Evolutionary conservation across 139 green algal species (phyloP).

Genomic region (Closterium sp.): DNA sequence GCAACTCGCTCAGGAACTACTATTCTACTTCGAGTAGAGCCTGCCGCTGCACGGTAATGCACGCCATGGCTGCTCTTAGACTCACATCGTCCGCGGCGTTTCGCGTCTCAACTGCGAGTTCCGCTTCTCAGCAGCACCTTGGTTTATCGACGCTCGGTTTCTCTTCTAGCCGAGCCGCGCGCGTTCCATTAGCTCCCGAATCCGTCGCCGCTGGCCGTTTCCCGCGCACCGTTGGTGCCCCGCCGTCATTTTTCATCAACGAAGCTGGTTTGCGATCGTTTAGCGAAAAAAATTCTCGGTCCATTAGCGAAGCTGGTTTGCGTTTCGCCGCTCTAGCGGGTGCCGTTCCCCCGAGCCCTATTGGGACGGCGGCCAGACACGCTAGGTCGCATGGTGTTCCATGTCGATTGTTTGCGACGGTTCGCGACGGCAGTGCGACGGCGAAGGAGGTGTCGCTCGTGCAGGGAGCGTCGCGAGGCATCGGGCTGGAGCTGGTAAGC

Average conservation of each 20-base stretch:
- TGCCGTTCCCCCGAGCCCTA: not conserved
- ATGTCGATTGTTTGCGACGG: not conserved
- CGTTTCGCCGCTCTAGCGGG: not conserved
- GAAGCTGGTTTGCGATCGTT: too few relatives aligned
- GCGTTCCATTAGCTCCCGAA: not conserved
- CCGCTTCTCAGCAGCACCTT: not conserved
- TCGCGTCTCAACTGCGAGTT: not conserved
- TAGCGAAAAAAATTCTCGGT: too few relatives aligned
- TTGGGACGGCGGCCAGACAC: not conserved
- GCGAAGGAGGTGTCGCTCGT: slow-evolving; percentile 58
- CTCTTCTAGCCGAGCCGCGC: not conserved
- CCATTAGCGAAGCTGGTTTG: too few relatives aligned
- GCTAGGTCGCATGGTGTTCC: not conserved
- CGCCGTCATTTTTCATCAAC: not conserved
- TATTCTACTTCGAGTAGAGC: too few relatives aligned
- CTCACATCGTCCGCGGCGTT: not conserved
- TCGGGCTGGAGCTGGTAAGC: slow-evolving; percentile 71
- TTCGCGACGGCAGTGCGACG: slow-evolving; percentile 4
- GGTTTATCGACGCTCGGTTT: not conserved
- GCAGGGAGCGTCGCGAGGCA: slow-evolving; percentile 65
- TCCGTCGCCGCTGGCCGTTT: too few relatives aligned
- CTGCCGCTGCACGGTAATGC: too few relatives aligned
- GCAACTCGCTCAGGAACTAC: too few relatives aligned
- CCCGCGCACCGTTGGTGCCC: not conserved
- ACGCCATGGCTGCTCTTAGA: not conserved